Conservation (phyloP, 1,284 basidiomycete species). For the Fomes fomentarius region DNA sequence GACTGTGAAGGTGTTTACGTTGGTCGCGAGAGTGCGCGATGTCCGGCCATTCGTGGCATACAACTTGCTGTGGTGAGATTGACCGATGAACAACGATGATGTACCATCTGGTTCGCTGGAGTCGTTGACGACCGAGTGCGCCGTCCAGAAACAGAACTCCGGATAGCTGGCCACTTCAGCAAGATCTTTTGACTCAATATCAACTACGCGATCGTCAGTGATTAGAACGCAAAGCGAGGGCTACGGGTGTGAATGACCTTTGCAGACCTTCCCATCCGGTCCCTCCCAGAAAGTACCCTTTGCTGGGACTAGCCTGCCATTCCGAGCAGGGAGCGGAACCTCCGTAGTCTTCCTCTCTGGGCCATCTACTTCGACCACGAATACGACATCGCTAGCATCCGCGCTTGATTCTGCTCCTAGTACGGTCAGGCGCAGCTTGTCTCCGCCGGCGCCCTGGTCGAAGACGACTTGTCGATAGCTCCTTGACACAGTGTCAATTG, state of each 20-base stretch:
- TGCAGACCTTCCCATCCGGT: conserved; percentile 51
- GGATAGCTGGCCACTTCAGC: conserved; percentile 49
- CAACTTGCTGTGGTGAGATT: conserved; percentile 69
- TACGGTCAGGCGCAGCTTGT: conserved; percentile 16
- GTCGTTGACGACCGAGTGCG: conserved; percentile 12
- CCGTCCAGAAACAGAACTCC: conserved; percentile 58
- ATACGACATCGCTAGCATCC: conserved; percentile 24
- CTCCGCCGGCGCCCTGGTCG: background rate
- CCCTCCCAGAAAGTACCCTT: conserved; percentile 50
- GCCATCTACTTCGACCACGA: conserved; percentile 15
- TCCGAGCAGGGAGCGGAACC: conserved; percentile 35
- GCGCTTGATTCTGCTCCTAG: conserved; percentile 18
- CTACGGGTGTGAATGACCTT: too few species aligned
- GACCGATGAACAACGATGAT: conserved; percentile 59
- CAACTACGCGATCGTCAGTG: too few species aligned
- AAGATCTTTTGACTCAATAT: background rate
- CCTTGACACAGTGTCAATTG: conserved; percentile 23
- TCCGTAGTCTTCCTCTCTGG: conserved; percentile 11
- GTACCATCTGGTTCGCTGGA: background rate
- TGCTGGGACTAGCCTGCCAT: conserved; percentile 48
- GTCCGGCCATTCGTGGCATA: conserved; percentile 40
- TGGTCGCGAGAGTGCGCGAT: conserved; percentile 49
- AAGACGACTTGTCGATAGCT: conserved; percentile 28
- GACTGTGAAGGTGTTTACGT: conserved; percentile 82
- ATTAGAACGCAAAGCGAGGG: too few species aligned